Conservation (phyloP, 768 basidiomycete species). For the Tulasnella sp. region DNA sequence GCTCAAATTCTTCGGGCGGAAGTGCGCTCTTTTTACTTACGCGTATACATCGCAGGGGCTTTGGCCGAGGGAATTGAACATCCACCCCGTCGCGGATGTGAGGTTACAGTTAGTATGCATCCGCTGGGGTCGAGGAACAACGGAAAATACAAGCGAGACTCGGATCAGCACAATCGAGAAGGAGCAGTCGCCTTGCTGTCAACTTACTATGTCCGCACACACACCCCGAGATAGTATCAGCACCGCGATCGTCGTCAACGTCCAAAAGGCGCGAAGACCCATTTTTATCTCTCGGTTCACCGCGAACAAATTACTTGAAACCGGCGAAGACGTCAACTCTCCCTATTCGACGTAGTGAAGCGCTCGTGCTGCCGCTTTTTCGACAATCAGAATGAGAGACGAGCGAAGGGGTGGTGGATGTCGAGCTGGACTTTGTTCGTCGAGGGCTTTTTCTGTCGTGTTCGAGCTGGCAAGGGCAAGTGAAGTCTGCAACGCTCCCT, state of each 20-base stretch:
- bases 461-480: too few relatives aligned
- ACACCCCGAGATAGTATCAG: background rate
- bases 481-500: background rate
- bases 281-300: background rate
- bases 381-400: background rate
- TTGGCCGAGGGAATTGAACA: background rate
- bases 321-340: background rate
- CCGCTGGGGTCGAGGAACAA: background rate
- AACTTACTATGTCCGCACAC: background rate
- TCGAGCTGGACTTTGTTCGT: background rate
- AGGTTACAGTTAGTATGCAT: background rate
- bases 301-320: background rate
- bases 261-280: background rate
- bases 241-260: background rate
- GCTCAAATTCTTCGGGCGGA: background rate
- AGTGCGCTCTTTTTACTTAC: background rate
- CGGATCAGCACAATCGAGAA: background rate
- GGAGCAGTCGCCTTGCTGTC: background rate
- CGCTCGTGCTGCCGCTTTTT: background rate
- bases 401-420: background rate
- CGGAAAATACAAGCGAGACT: background rate
- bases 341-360: background rate
- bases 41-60: background rate
- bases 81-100: background rate
- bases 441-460: background rate